A percentile compares a stretch with the other conserved stretches of the same genome.
Conservation (phyloP, 495 filamentous ascomycete species). For the Hamigera avellanea region DNA sequence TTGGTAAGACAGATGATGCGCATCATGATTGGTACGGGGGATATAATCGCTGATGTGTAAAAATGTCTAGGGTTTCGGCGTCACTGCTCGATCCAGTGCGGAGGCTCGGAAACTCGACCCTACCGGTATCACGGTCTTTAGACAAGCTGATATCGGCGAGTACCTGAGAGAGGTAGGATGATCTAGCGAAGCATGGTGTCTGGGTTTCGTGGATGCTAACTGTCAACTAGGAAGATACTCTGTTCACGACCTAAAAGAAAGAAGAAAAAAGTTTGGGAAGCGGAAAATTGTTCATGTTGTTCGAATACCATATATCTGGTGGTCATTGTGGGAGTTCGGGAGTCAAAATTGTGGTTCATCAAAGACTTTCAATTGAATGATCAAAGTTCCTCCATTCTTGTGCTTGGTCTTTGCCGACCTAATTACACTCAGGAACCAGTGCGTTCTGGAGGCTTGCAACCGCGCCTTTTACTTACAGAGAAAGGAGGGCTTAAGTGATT, state of each 20-base stretch:
- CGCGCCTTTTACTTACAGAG: too few relatives aligned
- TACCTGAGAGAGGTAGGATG: conserved; percentile 65
- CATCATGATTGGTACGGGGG: background rate
- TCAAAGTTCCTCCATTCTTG: too few relatives aligned
- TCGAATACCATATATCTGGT: conserved; percentile 9
- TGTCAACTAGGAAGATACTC: conserved; percentile 31
- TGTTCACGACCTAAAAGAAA: conserved; percentile 31
- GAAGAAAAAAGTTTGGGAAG: conserved; percentile 7
- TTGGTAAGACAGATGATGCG: conserved; percentile 31
- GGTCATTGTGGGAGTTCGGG: conserved; percentile 11
- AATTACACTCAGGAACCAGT: too few relatives aligned
- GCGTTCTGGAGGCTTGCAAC: too few relatives aligned
- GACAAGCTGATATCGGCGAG: conserved; percentile 84
- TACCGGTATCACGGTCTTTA: conserved; percentile 73
- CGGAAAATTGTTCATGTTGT: conserved; percentile 6
- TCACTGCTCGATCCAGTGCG: conserved; percentile 70
- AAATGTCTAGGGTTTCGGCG: conserved; percentile 61
- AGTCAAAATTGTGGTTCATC: conserved; percentile 2
- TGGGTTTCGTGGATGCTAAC: conserved; percentile 6
- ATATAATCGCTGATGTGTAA: background rate
- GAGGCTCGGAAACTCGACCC: conserved; percentile 76
- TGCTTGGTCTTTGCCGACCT: too few relatives aligned
- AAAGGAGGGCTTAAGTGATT: too few relatives aligned
- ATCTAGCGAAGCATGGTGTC: background rate
- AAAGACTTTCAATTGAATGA: too few relatives aligned